Evolutionary conservation across 345 rosid genomes (phyloP), one percentile per base, ranked within the genome.

Genomic region (Rhizophora apiculata): DNA sequence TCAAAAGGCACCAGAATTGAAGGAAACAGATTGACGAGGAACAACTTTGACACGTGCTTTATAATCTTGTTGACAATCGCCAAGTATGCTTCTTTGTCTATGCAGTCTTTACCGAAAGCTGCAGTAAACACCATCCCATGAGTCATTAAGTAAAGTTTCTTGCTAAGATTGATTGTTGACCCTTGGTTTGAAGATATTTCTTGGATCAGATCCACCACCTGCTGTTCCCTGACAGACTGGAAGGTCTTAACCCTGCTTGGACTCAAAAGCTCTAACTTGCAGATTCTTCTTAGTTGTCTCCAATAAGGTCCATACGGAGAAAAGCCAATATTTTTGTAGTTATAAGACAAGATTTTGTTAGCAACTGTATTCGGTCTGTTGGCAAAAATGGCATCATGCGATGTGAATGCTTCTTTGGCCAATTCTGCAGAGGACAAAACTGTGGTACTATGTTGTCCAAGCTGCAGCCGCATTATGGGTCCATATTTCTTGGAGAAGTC

Each of bases 231-330:
- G 55, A 68, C 29, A 11, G 31, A 24, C 16, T 46, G 16, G 36
- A 68, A 68, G 0, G 71, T 53, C 16, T 18, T 20, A 2, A 68
- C 63, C 15, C 71, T 39, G 0, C 15, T 26, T 3, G 63, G 51
- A 22, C 54, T 56, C 36, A 68, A 13, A 6, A 68, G 21, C 36
- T 68, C 71, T 8, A 16, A 15, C 4, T n/a, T 11, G 1, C 71
- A 55, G 21, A 68, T 58, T 21, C 37, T 68, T 8, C 71, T 34
- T 9, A 68, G 6, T 36, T 68, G 36, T 58, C 71, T 56, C 63
- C 71, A 68, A 6, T 58, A 58, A 3, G 9, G 49, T 22, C 34
- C 31, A 39, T 56, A 24, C 1, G 60, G 60, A 0, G 46, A 27
- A 27, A 49, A 65, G 3, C n/a, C 68, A 20, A 65, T 51, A 6